Evolutionary conservation across 2,329 filamentous ascomycete genomes (phyloP), one percentile per base, ranked within the genome.

Genomic region (Zasmidium citrigriseum): DNA sequence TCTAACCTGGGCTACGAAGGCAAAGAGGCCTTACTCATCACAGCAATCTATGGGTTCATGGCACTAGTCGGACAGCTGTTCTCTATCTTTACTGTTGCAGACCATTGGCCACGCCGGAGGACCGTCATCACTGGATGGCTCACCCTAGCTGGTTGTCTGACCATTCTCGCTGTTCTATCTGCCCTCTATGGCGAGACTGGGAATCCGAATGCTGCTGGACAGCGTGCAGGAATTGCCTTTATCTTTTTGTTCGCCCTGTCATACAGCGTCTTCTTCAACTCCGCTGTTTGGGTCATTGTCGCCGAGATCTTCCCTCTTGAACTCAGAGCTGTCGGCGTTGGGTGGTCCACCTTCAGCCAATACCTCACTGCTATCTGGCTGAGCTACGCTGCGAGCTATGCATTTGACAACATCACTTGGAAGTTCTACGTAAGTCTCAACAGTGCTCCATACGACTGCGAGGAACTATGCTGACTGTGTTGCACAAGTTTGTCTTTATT

Each of bases 311-410:
- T 76, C 46, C 72, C 72, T 0, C 64, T 70, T 24, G 67, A 68
- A 51, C 64, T 73, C 14, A 69, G 73, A 4, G 67, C 70, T 3
- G 68, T 54, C 11, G 69, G 18, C 72, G 71, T 20, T 61, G 71
- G 21, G 67, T 67, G 1, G 63, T 76, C n/a, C 72, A 68, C 0
- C 70, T 72, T 99, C 95, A 57, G 93, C 95, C 14, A 99, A 78
- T 55, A 98, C 96, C 74, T 99, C 93, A 34, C 95, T 98, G 70
- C 92, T 96, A 73, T 97, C 98, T 64, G 95, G 95, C 91, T 97
- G 69, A n/a, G 1, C 7, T 70, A 75, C 71, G 1, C 75, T 75
- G 1, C 62, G 72, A 11, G 75, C 75, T 1, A 64, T 78, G 22
- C 66, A 20, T 54, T 54, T 16, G 52, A 70, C 4, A 62, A 66